A percentile compares a stretch with the other conserved stretches of the same genome.
phyloP scores from a whole-genome alignment of 2,329 filamentous ascomycete species.

The Phoma sp. region DNA sequence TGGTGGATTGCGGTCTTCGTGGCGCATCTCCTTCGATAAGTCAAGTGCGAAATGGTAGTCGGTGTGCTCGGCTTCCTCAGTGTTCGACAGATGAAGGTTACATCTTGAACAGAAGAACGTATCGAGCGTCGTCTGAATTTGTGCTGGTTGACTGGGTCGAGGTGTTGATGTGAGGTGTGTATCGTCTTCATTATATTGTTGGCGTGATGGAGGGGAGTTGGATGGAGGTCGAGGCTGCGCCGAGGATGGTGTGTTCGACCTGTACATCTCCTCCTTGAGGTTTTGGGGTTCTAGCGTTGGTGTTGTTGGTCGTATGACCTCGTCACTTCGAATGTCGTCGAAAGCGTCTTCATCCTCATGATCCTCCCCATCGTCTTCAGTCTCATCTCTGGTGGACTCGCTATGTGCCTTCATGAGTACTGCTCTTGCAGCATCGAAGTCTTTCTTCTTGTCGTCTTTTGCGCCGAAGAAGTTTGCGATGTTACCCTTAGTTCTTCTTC shows the following conservation, averaged over 20 bases:
- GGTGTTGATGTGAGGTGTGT: slow-evolving; percentile 3
- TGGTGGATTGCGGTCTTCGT: slow-evolving; percentile 34
- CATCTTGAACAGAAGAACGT: slow-evolving; percentile 70
- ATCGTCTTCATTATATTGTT: background rate
- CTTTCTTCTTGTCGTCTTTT: slow-evolving; percentile 39
- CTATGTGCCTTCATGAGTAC: slow-evolving; percentile 37
- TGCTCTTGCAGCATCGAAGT: slow-evolving; percentile 44
- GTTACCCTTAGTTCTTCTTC: slow-evolving; percentile 43
- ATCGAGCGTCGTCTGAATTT: slow-evolving; percentile 34
- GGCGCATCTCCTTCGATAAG: slow-evolving; percentile 68
- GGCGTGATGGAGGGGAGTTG: slow-evolving; percentile 11
- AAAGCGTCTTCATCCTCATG: slow-evolving; percentile 28
- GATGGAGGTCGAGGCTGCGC: slow-evolving; percentile 34
- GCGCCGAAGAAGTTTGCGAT: slow-evolving; percentile 49
- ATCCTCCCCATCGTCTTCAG: slow-evolving; percentile 28
- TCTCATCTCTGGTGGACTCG: slow-evolving; percentile 37
- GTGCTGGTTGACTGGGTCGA: slow-evolving; percentile 4
- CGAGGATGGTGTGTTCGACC: slow-evolving; percentile 39
- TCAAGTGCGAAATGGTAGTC: slow-evolving; percentile 97
- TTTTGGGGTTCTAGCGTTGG: slow-evolving; percentile 16
- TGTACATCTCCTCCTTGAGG: slow-evolving; percentile 18
- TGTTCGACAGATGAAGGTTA: slow-evolving; percentile 63
- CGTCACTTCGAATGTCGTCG: slow-evolving; percentile 19
- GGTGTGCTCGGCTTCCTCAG: slow-evolving; percentile 75
- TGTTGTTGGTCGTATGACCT: slow-evolving; percentile 22